phyloP scores from a whole-genome alignment of 1,139 yeast species.

The Candida tropicalis region DNA sequence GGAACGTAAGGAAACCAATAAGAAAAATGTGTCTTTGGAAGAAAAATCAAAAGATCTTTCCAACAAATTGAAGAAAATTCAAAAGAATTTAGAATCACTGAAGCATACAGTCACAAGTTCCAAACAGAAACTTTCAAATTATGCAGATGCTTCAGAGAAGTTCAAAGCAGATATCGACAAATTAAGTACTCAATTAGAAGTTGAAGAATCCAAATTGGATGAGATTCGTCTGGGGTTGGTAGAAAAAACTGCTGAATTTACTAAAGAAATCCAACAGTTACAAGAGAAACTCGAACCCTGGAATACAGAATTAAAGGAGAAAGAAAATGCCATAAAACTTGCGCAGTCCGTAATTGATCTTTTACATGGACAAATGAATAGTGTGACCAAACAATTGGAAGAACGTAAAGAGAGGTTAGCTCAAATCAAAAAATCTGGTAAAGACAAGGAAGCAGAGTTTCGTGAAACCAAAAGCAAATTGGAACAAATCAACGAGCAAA shows the following conservation, averaged over 20 bases:
- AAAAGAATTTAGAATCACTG: constrained; percentile 48
- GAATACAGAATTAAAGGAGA: constrained; percentile 67
- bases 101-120: constrained; percentile 43
- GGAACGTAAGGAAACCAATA: constrained; percentile 36
- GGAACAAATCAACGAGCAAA: constrained; percentile 53
- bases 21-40: constrained; percentile 65
- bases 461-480: constrained; percentile 46
- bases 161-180: constrained; percentile 44
- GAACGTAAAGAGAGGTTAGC: constrained; percentile 50
- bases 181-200: constrained; percentile 48
- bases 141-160: constrained; percentile 45
- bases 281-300: constrained; percentile 83
- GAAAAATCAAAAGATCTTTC: constrained; percentile 71
- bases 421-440: constrained; percentile 54
- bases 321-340: constrained; percentile 66
- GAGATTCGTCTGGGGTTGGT: constrained; percentile 68
- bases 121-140: constrained; percentile 47
- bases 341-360: constrained; percentile 68
- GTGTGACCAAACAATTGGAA: constrained; percentile 48
- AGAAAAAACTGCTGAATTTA: constrained; percentile 68
- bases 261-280: constrained; percentile 61
- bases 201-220: constrained; percentile 60
- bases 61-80: constrained; percentile 61
- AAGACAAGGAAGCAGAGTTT: constrained; percentile 51
- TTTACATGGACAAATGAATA: constrained; percentile 50